Evolutionary conservation across 2,329 filamentous ascomycete genomes (phyloP).

Genomic region (Claviceps sp.): DNA sequence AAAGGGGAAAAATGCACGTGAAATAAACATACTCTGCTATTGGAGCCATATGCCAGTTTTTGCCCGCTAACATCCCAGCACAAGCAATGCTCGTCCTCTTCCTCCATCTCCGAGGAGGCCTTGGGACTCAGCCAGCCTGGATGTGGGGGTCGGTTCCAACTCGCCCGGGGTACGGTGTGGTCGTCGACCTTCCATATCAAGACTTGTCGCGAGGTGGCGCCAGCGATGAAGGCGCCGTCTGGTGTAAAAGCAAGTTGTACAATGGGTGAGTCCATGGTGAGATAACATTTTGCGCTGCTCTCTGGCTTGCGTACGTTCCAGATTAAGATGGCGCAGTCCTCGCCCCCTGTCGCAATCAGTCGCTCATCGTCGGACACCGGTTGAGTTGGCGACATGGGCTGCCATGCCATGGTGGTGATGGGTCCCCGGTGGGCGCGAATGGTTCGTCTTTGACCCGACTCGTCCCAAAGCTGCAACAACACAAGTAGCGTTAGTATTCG

Average conservation of each 20-base stretch:
- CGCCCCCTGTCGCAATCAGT: conserved; percentile 46
- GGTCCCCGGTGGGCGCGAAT: conserved; percentile 46
- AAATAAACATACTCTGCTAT: conserved; percentile 40
- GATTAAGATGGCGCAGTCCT: conserved; percentile 48
- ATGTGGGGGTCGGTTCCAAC: conserved; percentile 43
- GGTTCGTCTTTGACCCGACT: conserved; percentile 36
- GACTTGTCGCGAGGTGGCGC: conserved; percentile 43
- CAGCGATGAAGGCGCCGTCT: conserved; percentile 49
- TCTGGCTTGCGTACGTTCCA: conserved; percentile 46
- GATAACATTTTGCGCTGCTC: conserved; percentile 42
- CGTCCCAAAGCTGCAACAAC: conserved; percentile 39
- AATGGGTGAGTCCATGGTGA: conserved; percentile 47
- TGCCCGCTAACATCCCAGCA: conserved; percentile 50
- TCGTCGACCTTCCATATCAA: conserved; percentile 54
- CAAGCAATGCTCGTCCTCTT: conserved; percentile 47
- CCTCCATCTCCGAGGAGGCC: conserved; percentile 36
- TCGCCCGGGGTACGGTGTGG: conserved; percentile 42
- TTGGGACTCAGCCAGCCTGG: conserved; percentile 46
- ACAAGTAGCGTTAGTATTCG: neutral
- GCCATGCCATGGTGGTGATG: conserved; percentile 47
- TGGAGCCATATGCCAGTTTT: conserved; percentile 50
- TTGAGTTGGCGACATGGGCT: conserved; percentile 32
- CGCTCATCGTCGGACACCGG: conserved; percentile 33
- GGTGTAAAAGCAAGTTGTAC: conserved; percentile 49
- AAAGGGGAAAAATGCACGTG: neutral